phyloP scores from a whole-genome alignment of 2,329 filamentous ascomycete species.

The Chrysosporium queenslandicum region DNA sequence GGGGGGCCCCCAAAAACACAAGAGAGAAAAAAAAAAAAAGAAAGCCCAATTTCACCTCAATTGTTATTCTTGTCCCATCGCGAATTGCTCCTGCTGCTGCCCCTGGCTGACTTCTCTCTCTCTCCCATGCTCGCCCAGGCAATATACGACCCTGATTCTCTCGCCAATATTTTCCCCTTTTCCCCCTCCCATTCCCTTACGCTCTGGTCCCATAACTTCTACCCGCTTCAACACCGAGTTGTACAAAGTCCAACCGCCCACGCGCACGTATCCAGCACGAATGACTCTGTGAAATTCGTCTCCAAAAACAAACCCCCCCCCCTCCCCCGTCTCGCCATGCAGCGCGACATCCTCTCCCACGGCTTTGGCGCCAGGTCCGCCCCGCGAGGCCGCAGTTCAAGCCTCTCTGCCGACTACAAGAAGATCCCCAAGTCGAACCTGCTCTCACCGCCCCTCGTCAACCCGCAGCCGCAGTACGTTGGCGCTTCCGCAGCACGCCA shows the following conservation, averaged over 20 bases:
- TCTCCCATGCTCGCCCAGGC: not conserved
- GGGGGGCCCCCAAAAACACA: not conserved
- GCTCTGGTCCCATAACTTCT: too few relatives aligned
- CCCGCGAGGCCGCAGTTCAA: constrained; percentile 27
- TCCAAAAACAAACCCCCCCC: too few relatives aligned
- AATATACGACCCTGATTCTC: not conserved
- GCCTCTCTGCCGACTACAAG: constrained; percentile 32
- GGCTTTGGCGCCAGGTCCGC: constrained; percentile 8
- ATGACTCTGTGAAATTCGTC: constrained; percentile 2
- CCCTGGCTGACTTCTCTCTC: not conserved
- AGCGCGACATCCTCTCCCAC: constrained; percentile 6
- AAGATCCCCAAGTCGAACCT: constrained; percentile 29
- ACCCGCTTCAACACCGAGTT: too few relatives aligned
- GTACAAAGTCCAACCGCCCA: not conserved
- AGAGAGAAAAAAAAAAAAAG: not conserved
- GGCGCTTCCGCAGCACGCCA: constrained; percentile 79
- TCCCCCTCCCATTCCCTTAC: too few relatives aligned
- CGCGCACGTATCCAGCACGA: not conserved
- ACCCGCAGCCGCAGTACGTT: constrained; percentile 76
- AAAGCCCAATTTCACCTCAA: too few relatives aligned
- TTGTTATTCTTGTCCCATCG: too few relatives aligned
- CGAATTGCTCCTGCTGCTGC: too few relatives aligned
- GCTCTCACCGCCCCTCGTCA: constrained; percentile 58
- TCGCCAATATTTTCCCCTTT: not conserved
- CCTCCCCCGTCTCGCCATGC: constrained; percentile 13